phyloP scores from a whole-genome alignment of 768 basidiomycete genomes.

The Amanita phalloides region DNA sequence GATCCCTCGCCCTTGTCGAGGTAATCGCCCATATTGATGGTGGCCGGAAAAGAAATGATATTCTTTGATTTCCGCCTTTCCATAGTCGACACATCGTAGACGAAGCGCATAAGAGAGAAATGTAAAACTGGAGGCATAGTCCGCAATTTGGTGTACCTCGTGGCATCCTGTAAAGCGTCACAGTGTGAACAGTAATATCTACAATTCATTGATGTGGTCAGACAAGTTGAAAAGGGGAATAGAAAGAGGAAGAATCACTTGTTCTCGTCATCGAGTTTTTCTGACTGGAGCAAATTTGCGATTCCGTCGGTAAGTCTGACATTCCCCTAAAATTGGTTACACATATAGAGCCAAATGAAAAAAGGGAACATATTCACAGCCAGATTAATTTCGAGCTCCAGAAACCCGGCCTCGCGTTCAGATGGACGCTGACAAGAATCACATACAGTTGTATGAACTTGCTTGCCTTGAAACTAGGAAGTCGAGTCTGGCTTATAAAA shows the following conservation, averaged over 20 bases:
- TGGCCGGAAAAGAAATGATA: constrained; percentile 63
- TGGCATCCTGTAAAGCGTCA: constrained; percentile 64
- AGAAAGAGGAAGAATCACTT: constrained; percentile 28
- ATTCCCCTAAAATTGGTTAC: constrained; percentile 37
- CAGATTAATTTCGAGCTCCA: constrained; percentile 84
- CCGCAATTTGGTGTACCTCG: constrained; percentile 60
- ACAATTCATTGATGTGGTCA: neutral
- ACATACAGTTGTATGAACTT: constrained; percentile 76
- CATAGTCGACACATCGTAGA: constrained; percentile 69
- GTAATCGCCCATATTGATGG: constrained; percentile 65
- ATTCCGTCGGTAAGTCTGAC: constrained; percentile 69
- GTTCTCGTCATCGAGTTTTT: constrained; percentile 75
- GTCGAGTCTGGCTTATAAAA: neutral
- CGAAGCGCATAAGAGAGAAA: constrained; percentile 89
- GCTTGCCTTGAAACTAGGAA: constrained; percentile 75
- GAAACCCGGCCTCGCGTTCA: constrained; percentile 60
- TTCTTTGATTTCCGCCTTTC: constrained; percentile 85
- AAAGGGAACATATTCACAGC: constrained; percentile 35
- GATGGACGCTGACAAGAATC: constrained; percentile 56
- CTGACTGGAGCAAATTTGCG: constrained; percentile 50
- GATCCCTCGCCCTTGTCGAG: constrained; percentile 13
- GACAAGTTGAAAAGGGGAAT: neutral
- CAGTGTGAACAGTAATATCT: constrained; percentile 82
- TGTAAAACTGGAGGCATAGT: constrained; percentile 81
- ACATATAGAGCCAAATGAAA: neutral